A percentile compares a stretch with the other conserved stretches of the same genome.
Evolutionary conservation across 2,329 filamentous ascomycete genomes (phyloP).

Genomic region (Fonsecaea multimorphosa): DNA sequence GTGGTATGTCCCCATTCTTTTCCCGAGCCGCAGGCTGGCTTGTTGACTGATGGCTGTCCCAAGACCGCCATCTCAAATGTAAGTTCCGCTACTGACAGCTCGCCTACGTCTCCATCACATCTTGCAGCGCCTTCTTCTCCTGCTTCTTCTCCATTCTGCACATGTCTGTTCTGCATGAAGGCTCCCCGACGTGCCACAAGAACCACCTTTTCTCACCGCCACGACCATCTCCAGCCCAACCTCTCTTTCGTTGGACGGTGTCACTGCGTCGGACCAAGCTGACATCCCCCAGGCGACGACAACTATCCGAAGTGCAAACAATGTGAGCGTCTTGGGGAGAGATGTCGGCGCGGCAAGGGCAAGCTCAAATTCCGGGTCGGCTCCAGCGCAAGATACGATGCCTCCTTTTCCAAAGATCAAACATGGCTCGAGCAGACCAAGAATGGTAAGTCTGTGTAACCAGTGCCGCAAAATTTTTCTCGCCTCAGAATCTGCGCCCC

Average conservation of each 20-base stretch:
- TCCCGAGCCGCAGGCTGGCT: slow-evolving; percentile 7
- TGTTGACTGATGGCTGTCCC: slow-evolving; percentile 28
- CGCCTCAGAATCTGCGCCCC: not conserved
- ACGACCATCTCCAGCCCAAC: not conserved
- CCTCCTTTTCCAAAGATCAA: slow-evolving; percentile 38
- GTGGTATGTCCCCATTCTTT: slow-evolving; percentile 35
- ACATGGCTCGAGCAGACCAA: slow-evolving; percentile 39
- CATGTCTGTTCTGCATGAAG: slow-evolving; percentile 14
- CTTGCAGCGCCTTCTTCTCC: not conserved
- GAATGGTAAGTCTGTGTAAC: slow-evolving; percentile 39
- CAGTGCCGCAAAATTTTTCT: slow-evolving; percentile 13
- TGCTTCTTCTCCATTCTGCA: slow-evolving; percentile 1
- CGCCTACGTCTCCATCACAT: slow-evolving; percentile 3
- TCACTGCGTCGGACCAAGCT: slow-evolving; percentile 19
- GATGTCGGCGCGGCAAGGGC: slow-evolving; percentile 35
- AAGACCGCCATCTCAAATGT: slow-evolving; percentile 41
- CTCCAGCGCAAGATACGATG: slow-evolving; percentile 40
- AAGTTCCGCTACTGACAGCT: slow-evolving; percentile 25
- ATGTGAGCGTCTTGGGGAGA: slow-evolving; percentile 37
- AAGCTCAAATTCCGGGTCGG: slow-evolving; percentile 39
- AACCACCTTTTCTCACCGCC: slow-evolving; percentile 15
- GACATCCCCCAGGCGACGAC: slow-evolving; percentile 37
- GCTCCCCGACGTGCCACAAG: slow-evolving; percentile 23
- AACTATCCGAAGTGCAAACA: slow-evolving; percentile 38
- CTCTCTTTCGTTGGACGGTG: not conserved